Conservation (phyloP, 331 rosid species). For the Rhamnella rubrinervis region DNA sequence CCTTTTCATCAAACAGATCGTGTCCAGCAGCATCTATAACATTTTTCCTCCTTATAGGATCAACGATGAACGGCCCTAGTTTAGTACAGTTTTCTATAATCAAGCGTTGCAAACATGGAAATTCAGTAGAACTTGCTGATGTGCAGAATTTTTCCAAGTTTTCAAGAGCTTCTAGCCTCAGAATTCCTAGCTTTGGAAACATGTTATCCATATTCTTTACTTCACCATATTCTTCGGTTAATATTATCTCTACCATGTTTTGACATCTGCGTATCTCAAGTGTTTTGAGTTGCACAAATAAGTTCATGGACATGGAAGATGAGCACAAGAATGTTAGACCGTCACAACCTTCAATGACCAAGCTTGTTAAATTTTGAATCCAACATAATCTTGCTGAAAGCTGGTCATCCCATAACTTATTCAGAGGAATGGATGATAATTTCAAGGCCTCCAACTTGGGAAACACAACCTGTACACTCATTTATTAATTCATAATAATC, state of each 20-base stretch:
- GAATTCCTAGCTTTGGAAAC: background rate
- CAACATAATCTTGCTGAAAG: background rate
- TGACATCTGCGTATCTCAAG: background rate
- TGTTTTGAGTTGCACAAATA: background rate
- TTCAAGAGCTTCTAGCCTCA: background rate
- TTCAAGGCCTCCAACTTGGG: background rate
- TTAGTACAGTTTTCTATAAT: background rate
- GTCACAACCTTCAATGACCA: background rate
- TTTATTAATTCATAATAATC: too few relatives aligned
- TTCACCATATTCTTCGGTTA: background rate
- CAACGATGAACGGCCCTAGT: background rate
- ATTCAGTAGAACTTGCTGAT: background rate
- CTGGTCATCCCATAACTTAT: background rate
- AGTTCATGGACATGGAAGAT: conserved; percentile 1
- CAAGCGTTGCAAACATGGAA: conserved; percentile 1
- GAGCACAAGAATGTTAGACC: conserved; percentile 7
- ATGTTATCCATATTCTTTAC: background rate
- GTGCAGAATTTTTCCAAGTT: conserved; percentile 3
- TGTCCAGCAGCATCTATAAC: background rate
- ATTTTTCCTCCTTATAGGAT: background rate
- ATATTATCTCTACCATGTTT: conserved; percentile 16
- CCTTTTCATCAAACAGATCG: background rate
- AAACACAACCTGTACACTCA: background rate
- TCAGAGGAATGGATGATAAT: background rate
- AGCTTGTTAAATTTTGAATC: background rate